These are phyloP conservation scores for Bruguiera sexangula DNA, from an alignment of 345 rosid genomes.

Conservation along the genomic window DNA sequence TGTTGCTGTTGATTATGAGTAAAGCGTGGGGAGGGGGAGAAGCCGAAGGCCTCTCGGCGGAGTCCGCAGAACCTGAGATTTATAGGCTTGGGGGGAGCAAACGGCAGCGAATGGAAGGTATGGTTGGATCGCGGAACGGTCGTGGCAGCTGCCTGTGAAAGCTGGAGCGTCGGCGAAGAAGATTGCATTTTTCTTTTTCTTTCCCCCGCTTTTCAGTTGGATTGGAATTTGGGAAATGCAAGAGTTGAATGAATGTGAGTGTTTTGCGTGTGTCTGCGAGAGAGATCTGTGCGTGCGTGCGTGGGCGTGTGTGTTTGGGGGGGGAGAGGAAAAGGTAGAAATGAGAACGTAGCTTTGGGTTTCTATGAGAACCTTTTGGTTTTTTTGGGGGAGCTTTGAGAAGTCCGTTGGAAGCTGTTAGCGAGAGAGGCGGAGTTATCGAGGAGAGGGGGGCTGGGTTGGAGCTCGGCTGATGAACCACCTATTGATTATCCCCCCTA, in stretches of 20 bases:
- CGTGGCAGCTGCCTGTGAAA: slow-evolving; percentile 33
- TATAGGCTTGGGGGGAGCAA: slow-evolving; percentile 33
- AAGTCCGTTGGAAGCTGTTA: slow-evolving; percentile 33
- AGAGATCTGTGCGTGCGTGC: background rate
- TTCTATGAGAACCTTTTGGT: background rate
- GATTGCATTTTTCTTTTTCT: slow-evolving; percentile 42
- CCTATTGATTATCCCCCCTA: slow-evolving; percentile 16
- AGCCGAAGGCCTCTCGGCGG: slow-evolving; percentile 54
- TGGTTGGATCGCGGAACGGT: slow-evolving; percentile 35
- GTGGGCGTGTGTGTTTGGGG: background rate
- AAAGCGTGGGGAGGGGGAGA: slow-evolving; percentile 4
- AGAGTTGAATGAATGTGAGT: background rate
- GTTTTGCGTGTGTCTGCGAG: background rate
- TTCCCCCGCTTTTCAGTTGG: background rate
- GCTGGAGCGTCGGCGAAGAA: slow-evolving; percentile 43
- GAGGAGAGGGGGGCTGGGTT: slow-evolving; percentile 19
- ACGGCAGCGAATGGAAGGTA: slow-evolving; percentile 21
- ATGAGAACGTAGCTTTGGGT: background rate
- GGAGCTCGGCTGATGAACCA: slow-evolving; percentile 37
- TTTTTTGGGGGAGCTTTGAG: slow-evolving; percentile 32
- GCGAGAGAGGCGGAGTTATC: slow-evolving; percentile 50
- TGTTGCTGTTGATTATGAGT: too few relatives aligned
- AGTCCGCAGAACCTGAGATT: slow-evolving; percentile 84
- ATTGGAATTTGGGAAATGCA: background rate
- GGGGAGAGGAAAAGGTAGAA: slow-evolving; percentile 14